phyloP scores from a whole-genome alignment of 371 early-diverging fungal species.

The Chytridium lagenaria region DNA sequence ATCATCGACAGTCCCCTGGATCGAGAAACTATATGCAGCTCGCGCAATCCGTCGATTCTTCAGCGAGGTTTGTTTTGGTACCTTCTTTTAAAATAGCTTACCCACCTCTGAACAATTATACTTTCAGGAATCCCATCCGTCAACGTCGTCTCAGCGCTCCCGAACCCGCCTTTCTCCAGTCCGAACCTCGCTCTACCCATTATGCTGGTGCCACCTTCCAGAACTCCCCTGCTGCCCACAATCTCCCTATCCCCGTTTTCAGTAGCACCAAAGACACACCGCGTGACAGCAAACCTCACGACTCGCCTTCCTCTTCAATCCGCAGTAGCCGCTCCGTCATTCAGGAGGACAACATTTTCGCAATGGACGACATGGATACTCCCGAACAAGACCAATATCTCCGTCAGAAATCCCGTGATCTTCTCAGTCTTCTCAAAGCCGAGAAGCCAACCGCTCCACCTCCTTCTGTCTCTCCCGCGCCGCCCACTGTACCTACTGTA shows the following conservation, averaged over 20 bases:
- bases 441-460: background rate
- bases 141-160: constrained; percentile 5
- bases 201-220: constrained; percentile 84
- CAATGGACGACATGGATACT: background rate
- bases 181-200: constrained; percentile 12
- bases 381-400: background rate
- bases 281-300: constrained; percentile 37
- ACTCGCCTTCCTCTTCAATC: background rate
- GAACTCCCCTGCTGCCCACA: constrained; percentile 77
- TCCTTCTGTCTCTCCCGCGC: too few relatives aligned
- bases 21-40: background rate
- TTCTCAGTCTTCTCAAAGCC: constrained; percentile 5
- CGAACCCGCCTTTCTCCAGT: background rate
- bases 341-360: constrained; percentile 8
- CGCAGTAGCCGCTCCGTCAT: background rate
- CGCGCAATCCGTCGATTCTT: background rate
- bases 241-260: constrained; percentile 75
- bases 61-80: background rate
- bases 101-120: background rate
- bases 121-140: background rate
- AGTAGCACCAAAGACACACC: constrained; percentile 15
- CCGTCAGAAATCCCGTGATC: constrained; percentile 15
- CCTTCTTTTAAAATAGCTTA: background rate
- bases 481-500: too few relatives aligned
- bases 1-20: background rate